Conservation (phyloP, 768 basidiomycete species). For the Pleurotus cornucopiae region DNA sequence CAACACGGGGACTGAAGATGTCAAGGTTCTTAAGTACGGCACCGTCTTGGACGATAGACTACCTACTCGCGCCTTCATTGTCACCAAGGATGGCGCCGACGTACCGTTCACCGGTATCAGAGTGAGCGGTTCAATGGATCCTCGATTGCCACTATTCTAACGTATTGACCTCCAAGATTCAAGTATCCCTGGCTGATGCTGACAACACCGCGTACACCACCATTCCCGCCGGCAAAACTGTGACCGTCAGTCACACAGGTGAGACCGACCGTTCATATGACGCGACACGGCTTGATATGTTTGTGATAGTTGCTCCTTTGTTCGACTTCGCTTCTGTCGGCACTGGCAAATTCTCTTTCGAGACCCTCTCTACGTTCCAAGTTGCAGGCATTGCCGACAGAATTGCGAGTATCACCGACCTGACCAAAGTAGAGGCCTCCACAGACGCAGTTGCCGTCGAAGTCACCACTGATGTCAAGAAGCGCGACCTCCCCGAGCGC, state of each 20-base stretch:
- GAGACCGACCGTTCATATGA: not conserved
- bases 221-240: slow-evolving; percentile 34
- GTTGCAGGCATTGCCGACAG: slow-evolving; percentile 18
- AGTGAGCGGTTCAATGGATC: slow-evolving; percentile 18
- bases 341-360: slow-evolving; percentile 34
- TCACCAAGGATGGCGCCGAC: slow-evolving; percentile 32
- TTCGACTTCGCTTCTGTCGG: slow-evolving; percentile 39
- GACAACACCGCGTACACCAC: slow-evolving; percentile 34
- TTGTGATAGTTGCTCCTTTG: slow-evolving; percentile 30
- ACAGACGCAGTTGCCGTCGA: slow-evolving; percentile 26
- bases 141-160: no score
- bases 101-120: slow-evolving; percentile 41
- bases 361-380: slow-evolving; percentile 34
- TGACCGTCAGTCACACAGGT: slow-evolving; percentile 36
- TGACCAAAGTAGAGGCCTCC: slow-evolving; percentile 22
- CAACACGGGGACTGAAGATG: slow-evolving; percentile 31
- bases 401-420: slow-evolving; percentile 13
- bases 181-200: slow-evolving; percentile 29
- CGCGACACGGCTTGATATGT: not conserved
- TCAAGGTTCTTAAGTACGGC: slow-evolving; percentile 39
- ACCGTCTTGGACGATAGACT: slow-evolving; percentile 48
- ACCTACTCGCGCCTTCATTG: slow-evolving; percentile 24
- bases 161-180: slow-evolving; percentile 19
- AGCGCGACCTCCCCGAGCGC: slow-evolving; percentile 23
- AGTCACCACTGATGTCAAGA: slow-evolving; percentile 29